These are phyloP conservation scores for Elsinoe arachidis DNA, from an alignment of 2,329 filamentous ascomycete genomes.

Conservation along the genomic window DNA sequence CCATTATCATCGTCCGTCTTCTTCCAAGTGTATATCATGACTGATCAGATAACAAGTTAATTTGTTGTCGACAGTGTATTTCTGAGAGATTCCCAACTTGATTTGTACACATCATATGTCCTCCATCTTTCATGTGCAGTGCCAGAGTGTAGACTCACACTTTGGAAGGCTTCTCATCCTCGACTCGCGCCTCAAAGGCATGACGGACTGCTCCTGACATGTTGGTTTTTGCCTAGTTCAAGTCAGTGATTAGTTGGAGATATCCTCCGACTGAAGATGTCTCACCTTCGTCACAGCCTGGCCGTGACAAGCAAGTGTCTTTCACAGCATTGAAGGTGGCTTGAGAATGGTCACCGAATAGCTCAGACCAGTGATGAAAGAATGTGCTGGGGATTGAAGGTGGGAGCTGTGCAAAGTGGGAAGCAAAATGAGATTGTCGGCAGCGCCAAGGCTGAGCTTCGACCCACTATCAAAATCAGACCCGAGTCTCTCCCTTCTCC, in stretches of 20 bases:
- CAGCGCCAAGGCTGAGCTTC: background rate
- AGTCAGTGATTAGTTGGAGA: background rate
- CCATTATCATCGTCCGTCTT: slow-evolving; percentile 21
- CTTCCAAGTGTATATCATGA: background rate
- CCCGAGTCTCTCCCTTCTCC: slow-evolving; percentile 4
- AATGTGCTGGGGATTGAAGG: background rate
- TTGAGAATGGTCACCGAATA: too few relatives aligned
- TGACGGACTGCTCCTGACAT: slow-evolving; percentile 52
- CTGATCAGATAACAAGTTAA: slow-evolving; percentile 68
- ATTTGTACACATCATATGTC: slow-evolving; percentile 70
- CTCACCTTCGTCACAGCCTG: background rate
- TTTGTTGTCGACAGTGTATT: slow-evolving; percentile 80
- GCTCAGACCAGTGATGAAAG: background rate
- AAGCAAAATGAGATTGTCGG: slow-evolving; percentile 8
- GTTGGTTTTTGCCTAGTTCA: slow-evolving; percentile 43
- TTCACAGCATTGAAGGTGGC: background rate
- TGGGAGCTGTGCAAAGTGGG: background rate
- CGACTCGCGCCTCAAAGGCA: slow-evolving; percentile 71
- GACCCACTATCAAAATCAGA: slow-evolving; percentile 8
- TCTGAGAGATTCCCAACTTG: slow-evolving; percentile 99
- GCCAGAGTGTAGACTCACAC: slow-evolving; percentile 43
- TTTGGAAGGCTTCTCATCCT: slow-evolving; percentile 79
- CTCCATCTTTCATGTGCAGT: background rate
- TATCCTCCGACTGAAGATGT: slow-evolving; percentile 29
- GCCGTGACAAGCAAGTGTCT: background rate